phyloP scores from a whole-genome alignment of 2,329 filamentous ascomycete genomes.

The Fusarium mundagurra region DNA sequence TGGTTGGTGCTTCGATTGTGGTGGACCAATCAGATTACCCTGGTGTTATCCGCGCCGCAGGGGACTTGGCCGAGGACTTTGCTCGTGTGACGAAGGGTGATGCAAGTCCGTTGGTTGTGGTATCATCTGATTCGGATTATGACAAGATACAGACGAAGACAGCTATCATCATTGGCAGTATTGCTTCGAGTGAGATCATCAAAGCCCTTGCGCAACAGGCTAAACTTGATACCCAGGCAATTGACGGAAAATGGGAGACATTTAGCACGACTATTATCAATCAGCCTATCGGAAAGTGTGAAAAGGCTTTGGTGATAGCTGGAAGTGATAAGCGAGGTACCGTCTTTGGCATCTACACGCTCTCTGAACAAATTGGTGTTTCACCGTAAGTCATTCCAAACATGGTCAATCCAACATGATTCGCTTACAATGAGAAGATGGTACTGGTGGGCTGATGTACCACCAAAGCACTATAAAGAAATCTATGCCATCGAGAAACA shows the following conservation, averaged over 20 bases:
- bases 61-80: slow-evolving; percentile 24
- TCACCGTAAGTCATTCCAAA: slow-evolving; percentile 14
- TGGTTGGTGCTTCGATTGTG: slow-evolving; percentile 17
- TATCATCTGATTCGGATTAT: background rate
- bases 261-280: background rate
- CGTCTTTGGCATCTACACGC: slow-evolving; percentile 21
- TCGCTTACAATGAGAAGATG: background rate
- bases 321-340: slow-evolving; percentile 28
- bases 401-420: fast-evolving
- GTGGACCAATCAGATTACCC: slow-evolving; percentile 18
- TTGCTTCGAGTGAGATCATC: slow-evolving; percentile 2
- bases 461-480: background rate
- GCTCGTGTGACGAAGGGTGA: slow-evolving; percentile 1
- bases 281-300: background rate
- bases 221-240: background rate
- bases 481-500: slow-evolving; percentile 3
- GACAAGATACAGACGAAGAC: background rate
- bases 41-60: slow-evolving; percentile 20
- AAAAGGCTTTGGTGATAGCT: background rate
- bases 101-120: background rate
- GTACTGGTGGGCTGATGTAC: slow-evolving; percentile 39
- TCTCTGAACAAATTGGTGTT: slow-evolving; percentile 29
- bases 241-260: slow-evolving; percentile 25
- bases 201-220: background rate
- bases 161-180: background rate